phyloP scores from a whole-genome alignment of 2,329 filamentous ascomycete species.

The Xylaria arbuscula region DNA sequence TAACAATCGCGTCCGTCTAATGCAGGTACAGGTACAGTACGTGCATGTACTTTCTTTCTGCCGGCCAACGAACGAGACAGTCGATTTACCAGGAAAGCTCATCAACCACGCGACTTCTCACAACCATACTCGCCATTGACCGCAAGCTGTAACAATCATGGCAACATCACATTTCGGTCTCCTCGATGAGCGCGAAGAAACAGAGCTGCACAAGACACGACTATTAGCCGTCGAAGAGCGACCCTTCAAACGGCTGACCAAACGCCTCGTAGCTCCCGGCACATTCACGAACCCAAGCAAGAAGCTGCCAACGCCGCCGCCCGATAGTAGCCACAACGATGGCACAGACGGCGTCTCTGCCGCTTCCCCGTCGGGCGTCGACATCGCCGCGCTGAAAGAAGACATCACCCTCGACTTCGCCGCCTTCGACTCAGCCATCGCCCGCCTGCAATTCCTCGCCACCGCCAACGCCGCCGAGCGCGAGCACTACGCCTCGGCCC shows the following conservation, averaged over 20 bases:
- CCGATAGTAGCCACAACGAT: slow-evolving; percentile 60
- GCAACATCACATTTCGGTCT: slow-evolving; percentile 55
- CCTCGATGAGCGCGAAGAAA: slow-evolving; percentile 79
- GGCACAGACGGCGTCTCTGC: slow-evolving; percentile 40
- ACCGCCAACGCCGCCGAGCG: slow-evolving; percentile 86
- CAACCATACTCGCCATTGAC: background rate
- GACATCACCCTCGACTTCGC: slow-evolving; percentile 90
- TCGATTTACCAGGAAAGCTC: background rate
- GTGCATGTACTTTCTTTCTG: background rate
- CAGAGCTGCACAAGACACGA: slow-evolving; percentile 86
- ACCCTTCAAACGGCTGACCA: slow-evolving; percentile 88
- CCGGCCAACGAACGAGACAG: background rate
- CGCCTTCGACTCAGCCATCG: slow-evolving; percentile 85
- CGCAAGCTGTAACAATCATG: slow-evolving; percentile 37
- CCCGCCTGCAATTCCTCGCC: slow-evolving; percentile 87
- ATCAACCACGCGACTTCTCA: slow-evolving; percentile 8
- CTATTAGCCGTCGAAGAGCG: slow-evolving; percentile 92
- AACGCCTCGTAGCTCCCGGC: slow-evolving; percentile 77
- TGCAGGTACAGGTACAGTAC: too few relatives aligned
- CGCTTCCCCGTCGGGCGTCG: slow-evolving; percentile 60
- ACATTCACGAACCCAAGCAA: slow-evolving; percentile 68
- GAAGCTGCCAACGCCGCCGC: slow-evolving; percentile 73
- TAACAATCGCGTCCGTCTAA: background rate
- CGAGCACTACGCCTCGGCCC: slow-evolving; percentile 83
- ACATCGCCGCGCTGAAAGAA: slow-evolving; percentile 73